These are phyloP conservation scores for Trametes cubensis DNA, from an alignment of 768 basidiomycete species.

Conservation along the genomic window DNA sequence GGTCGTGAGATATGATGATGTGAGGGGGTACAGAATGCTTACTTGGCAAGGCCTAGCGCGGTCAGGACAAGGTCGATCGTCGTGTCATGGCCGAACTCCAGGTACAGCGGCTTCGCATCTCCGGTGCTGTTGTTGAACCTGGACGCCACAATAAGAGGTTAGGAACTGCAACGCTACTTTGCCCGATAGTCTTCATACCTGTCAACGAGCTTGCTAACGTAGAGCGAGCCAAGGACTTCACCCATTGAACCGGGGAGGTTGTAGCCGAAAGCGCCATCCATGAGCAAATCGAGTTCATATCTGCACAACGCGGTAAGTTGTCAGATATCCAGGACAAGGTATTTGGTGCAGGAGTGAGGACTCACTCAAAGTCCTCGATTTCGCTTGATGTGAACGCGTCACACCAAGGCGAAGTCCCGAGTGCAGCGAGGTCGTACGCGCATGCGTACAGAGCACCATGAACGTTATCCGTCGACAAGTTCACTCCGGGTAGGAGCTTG, in stretches of 20 bases:
- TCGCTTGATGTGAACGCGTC: conserved; percentile 39
- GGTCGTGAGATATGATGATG: background rate
- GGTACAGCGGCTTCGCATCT: conserved; percentile 37
- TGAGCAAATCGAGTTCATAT: conserved; percentile 44
- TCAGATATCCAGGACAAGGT: background rate
- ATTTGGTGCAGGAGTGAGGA: too few relatives aligned
- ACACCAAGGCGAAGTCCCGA: conserved; percentile 45
- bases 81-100: conserved; percentile 48
- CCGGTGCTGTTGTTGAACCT: conserved; percentile 42
- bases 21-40: conserved; percentile 3
- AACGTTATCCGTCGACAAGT: conserved; percentile 38
- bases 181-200: conserved; percentile 29
- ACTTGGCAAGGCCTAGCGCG: conserved; percentile 43
- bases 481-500: conserved; percentile 37
- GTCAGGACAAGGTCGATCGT: conserved; percentile 44
- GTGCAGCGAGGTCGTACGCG: conserved; percentile 44
- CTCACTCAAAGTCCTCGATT: conserved; percentile 38
- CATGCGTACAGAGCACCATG: conserved; percentile 47
- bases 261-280: conserved; percentile 43
- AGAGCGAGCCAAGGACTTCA: conserved; percentile 43
- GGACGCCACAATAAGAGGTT: background rate
- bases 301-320: background rate
- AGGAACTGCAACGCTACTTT: background rate
- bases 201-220: conserved; percentile 43
- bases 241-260: conserved; percentile 38